Base-by-base conservation (phyloP, 2,329 filamentous ascomycete genomes). In the Diaporthe capsici region DNA sequence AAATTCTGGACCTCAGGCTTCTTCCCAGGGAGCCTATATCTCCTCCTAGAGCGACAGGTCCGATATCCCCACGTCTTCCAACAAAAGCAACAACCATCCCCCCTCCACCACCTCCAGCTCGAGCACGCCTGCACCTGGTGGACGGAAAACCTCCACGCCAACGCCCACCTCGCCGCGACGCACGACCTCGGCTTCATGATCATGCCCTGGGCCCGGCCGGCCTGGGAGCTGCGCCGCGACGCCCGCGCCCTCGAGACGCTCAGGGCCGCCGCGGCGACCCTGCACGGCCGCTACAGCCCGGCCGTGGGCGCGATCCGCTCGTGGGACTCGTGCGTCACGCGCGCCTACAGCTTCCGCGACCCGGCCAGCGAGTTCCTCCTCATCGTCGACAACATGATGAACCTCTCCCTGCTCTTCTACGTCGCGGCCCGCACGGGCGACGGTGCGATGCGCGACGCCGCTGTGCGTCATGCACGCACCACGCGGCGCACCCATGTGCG, bases 1-100 rank as follows among this genome's bases (percentile, higher is more conserved):
- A 82, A 84, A 13, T 87, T 87, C 74, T 88, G 87, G 87, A 88
- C 86, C 0, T 86, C 84, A 2, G 86, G 87, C 0, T 88, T 88
- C 81, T 88, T 88, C 72, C 86, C 86, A 0, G 87, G 87, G 0
- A 83, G 81, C 4, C 76, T 88, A 2, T 87, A 87, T 72, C 79
- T 84, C 1, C 80, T 88, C 0, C 79, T 87, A 7, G 82, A 86
- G 74, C 75, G 84, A 15, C 67, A 81, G 58, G 78, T 82, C 51
- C 82, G 79, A 55, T 82, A 37, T 4, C 9, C 61, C 17, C 61
- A 49, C 15, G 12, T 72, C 70, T 15, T 53, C 37, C 22, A 55
- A 57, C 42, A 71, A 79, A 13, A 76, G 72, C 55, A 71, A 79
- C 15, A 75, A 70, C 60, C 77, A 78, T 1, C 79, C 81, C 65